Evolutionary conservation across 2,329 filamentous ascomycete genomes (phyloP).

Genomic region (Botrytis sinoallii): DNA sequence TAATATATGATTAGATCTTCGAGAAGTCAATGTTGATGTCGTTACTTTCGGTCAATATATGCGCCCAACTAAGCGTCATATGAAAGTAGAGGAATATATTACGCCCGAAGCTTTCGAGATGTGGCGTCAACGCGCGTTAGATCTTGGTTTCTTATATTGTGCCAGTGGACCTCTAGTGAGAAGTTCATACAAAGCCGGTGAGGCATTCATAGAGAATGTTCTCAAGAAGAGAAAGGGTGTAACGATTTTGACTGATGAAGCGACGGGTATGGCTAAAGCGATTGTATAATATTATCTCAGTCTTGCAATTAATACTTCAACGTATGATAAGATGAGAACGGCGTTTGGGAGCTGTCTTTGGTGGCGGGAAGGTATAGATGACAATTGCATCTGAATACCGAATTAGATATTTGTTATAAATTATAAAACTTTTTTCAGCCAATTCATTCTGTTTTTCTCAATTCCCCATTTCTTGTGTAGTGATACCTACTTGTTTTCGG

Average conservation of each 20-base stretch:
- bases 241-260: slow-evolving; percentile 32
- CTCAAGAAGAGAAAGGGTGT: slow-evolving; percentile 45
- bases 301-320: slow-evolving; percentile 9
- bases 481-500: not conserved
- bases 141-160: slow-evolving; percentile 96
- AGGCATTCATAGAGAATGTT: slow-evolving; percentile 98
- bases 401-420: not conserved
- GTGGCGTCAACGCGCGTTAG: slow-evolving; percentile 85
- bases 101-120: slow-evolving; percentile 87
- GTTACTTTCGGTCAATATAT: slow-evolving; percentile 99
- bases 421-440: slow-evolving; percentile 3
- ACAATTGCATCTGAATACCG: not conserved
- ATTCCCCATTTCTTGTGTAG: too few species aligned
- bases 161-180: slow-evolving; percentile 89
- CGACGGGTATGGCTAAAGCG: slow-evolving; percentile 33
- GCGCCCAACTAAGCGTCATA: slow-evolving; percentile 96
- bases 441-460: not conserved
- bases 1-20: slow-evolving; percentile 57
- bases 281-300: slow-evolving; percentile 21
- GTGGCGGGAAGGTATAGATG: not conserved
- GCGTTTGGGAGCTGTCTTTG: slow-evolving; percentile 7
- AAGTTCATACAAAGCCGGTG: slow-evolving; percentile 95
- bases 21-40: slow-evolving; percentile 80
- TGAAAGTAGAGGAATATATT: slow-evolving; percentile 94
- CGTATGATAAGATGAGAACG: slow-evolving; percentile 3